These are phyloP conservation scores for Trichomonas gallinae DNA, from an alignment of 208 protist species.

Conservation along the genomic window DNA sequence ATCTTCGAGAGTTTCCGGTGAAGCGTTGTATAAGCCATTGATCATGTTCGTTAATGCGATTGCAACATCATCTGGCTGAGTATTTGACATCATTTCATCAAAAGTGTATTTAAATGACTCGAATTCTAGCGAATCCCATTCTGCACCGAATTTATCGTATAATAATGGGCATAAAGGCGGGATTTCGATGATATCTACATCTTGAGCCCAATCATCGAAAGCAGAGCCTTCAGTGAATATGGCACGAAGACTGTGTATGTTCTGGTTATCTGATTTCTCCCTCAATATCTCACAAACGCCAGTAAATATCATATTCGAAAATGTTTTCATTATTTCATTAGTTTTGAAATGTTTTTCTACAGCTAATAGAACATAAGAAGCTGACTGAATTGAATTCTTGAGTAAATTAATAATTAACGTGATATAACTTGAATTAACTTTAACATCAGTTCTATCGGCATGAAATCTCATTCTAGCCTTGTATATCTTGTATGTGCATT, in stretches of 20 bases:
- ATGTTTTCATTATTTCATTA: not conserved
- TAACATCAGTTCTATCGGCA: not conserved
- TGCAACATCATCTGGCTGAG: not conserved
- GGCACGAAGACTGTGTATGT: not conserved
- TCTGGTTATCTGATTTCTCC: not conserved
- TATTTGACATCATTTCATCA: not conserved
- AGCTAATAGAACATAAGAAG: not conserved
- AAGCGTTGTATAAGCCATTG: not conserved
- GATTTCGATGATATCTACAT: not conserved
- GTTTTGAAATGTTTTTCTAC: not conserved
- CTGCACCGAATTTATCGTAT: not conserved
- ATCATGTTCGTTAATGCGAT: not conserved
- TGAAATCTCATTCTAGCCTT: not conserved
- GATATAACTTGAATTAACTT: not conserved
- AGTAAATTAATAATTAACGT: not conserved
- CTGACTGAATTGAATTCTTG: not conserved
- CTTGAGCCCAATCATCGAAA: not conserved
- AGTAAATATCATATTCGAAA: not conserved
- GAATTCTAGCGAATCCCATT: not conserved
- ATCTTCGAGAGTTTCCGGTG: not conserved
- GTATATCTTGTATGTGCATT: not conserved
- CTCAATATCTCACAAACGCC: not conserved
- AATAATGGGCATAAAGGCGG: not conserved
- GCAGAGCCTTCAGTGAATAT: not conserved
- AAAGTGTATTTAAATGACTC: not conserved